Evolutionary conservation across 2,329 filamentous ascomycete genomes (phyloP).

Genomic region (Ascochyta viciae-villosae): DNA sequence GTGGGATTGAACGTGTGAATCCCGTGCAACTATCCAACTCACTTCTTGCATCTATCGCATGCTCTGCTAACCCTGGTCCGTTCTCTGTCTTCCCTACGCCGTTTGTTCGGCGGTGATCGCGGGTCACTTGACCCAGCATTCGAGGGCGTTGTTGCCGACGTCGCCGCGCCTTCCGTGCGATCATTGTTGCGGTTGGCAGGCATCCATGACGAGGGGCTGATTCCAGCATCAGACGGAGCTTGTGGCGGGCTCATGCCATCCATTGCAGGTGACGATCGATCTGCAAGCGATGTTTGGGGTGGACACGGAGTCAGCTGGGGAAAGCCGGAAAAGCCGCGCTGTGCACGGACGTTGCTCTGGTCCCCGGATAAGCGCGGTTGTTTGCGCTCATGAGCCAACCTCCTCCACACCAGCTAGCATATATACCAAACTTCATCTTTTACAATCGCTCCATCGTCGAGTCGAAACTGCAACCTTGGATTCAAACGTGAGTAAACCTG

Average conservation of each 20-base stretch:
- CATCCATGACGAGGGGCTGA: slow-evolving; percentile 12
- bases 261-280: slow-evolving; percentile 9
- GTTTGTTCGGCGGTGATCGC: slow-evolving; percentile 38
- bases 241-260: slow-evolving; percentile 6
- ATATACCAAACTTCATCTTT: too few species aligned
- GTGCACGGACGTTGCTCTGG: neutral
- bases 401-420: too few species aligned
- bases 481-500: too few species aligned
- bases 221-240: slow-evolving; percentile 20
- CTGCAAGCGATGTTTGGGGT: slow-evolving; percentile 12
- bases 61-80: slow-evolving; percentile 56
- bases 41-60: slow-evolving; percentile 60
- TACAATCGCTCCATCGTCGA: too few species aligned
- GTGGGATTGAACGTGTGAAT: too few species aligned
- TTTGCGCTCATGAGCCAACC: neutral
- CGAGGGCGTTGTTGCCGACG: slow-evolving; percentile 21
- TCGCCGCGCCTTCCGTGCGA: slow-evolving; percentile 15
- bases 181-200: slow-evolving; percentile 19
- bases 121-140: slow-evolving; percentile 29
- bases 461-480: too few species aligned
- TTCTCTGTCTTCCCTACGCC: slow-evolving; percentile 45
- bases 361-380: slow-evolving; percentile 3
- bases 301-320: slow-evolving; percentile 12
- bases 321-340: slow-evolving; percentile 13
- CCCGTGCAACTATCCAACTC: slow-evolving; percentile 17